Conservation (phyloP, 352 stramenopile species). For the Pythium pyrilobum region DNA sequence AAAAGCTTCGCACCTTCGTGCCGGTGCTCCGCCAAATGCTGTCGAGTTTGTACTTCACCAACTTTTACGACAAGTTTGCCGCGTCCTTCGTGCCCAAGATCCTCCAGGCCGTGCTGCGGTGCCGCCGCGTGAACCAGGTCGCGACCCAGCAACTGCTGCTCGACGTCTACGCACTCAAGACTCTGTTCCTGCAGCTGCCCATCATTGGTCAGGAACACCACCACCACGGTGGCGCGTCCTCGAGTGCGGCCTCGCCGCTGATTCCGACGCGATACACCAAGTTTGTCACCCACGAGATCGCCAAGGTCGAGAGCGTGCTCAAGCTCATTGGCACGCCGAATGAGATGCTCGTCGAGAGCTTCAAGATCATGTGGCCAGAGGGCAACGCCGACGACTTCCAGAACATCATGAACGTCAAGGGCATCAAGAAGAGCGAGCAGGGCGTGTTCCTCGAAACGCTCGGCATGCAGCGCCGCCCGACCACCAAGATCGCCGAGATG, state of each 20-base stretch:
- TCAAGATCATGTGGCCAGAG: conserved; percentile 95
- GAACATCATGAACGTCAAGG: conserved; percentile 95
- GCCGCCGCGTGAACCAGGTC: conserved; percentile 94
- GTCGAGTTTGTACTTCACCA: conserved; percentile 93
- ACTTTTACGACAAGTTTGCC: conserved; percentile 98
- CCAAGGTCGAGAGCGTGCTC: conserved; percentile 95
- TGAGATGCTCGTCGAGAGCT: conserved; percentile 95
- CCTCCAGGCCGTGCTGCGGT: conserved; percentile 83
- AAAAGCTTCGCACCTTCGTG: conserved; percentile 92
- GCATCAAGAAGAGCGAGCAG: conserved; percentile 79
- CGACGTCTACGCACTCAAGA: conserved; percentile 97
- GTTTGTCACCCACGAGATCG: conserved; percentile 95
- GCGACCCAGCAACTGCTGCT: conserved; percentile 98
- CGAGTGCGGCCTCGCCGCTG: conserved; percentile 39
- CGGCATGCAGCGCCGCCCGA: conserved; percentile 55
- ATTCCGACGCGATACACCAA: conserved; percentile 95
- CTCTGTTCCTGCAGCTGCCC: conserved; percentile 93
- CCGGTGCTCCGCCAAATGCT: conserved; percentile 88
- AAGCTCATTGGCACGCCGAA: conserved; percentile 97
- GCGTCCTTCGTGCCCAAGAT: conserved; percentile 89
- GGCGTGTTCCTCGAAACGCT: conserved; percentile 52
- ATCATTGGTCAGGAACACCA: conserved; percentile 58
- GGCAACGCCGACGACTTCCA: conserved; percentile 91
- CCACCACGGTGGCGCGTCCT: conserved; percentile 12
- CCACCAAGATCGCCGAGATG: conserved; percentile 73